Base-by-base conservation (phyloP, 2,329 filamentous ascomycete genomes). In the Talaromyces funiculosus region DNA sequence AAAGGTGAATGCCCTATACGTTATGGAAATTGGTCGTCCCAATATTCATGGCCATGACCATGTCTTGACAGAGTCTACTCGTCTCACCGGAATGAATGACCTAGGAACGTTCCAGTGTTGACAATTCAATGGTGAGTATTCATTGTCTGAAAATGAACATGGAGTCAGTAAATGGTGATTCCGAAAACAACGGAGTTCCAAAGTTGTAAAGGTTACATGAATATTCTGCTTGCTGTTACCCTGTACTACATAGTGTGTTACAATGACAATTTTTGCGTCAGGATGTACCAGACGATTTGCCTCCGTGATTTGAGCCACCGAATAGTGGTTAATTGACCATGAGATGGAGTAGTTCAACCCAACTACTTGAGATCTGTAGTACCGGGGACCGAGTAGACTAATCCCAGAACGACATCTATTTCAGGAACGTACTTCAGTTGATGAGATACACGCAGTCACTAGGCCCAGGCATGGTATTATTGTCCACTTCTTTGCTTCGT, bases 191-290 rank as follows among this genome's bases (percentile, higher is more conserved):
- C 47, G 29, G 47, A 29, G 47, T 20, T 33, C 18, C 8, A 33
- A 51, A 26, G 29, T 51, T 14, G 47, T 35, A 22, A 2, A 51
- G 8, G 47, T 51, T 51, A 18, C 29, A 51, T 12, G 8, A 14
- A 8, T 51, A 12, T 22, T 20, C 10, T 18, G 9, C 8, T 51
- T 35, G 26, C 29, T 51, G 29, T n/a, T 51, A 35, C 47, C 20
- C 35, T 51, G 47, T 51, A 22, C 47, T 51, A 51, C 47, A 8
- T 33, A 29, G 47, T 51, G 47, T 51, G 47, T 51, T 35, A 51
- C 47, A 51, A 51, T 51, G n/a, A 33, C 10, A 4, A 51, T 22
- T 33, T 10, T 18, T 33, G 33, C n/a, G 29, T 51, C 47, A 22
- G 29, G 20, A 51, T 51, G n/a, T 51, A 33, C 29, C n/a, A 51